Base-by-base conservation (phyloP, 768 basidiomycete genomes). In the Tylopilus balloui region DNA sequence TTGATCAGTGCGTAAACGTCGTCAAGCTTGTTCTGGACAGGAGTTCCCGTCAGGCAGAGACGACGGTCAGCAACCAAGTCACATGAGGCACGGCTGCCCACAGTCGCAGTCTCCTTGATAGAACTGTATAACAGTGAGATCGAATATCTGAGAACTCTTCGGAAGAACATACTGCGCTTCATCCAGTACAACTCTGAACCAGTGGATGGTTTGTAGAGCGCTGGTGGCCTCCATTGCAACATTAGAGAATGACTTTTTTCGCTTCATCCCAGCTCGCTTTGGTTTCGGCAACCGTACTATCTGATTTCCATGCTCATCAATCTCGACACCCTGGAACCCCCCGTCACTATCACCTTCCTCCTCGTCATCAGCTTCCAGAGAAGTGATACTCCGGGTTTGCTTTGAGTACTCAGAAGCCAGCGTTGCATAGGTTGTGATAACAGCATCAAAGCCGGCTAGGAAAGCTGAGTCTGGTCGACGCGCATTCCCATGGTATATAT, bases 21-120 rank as follows among this genome's bases (percentile, higher is more conserved):
- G 70, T 98, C 96, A 45, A 98, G 80, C 69, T 95, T 96, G 76
- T 99, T 99, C 72, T 99, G 96, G 31, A 99, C 92, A 1, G 96
- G 96, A 8, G 96, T 99, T 48, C 96, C 96, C n/a, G 94, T 94
- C 34, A 99, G 74, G 67, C 92, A 94, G 36, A 97, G 74, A 14
- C 96, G 84, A 45, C 96, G 84, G 63, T 97, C 91, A 14, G 96
- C 92, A 68, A 87, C 79, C 42, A 99, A 78, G 66, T 96, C 93
- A 68, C 96, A 98, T 12, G 88, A 93, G 7, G 96, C 96, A 48
- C 91, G 84, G 54, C 93, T 92, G 37, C 88, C 94, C 36, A 98
- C 91, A 1, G 96, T 99, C 20, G 81, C 78, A 6, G 91, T 86
- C 69, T 97, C 95, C 69, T 99, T 99, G 72, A 99, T 99, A 50